A percentile compares a stretch with the other conserved stretches of the same genome.
phyloP scores from a whole-genome alignment of 306 rosid species.

The Abrus pulchellus region DNA sequence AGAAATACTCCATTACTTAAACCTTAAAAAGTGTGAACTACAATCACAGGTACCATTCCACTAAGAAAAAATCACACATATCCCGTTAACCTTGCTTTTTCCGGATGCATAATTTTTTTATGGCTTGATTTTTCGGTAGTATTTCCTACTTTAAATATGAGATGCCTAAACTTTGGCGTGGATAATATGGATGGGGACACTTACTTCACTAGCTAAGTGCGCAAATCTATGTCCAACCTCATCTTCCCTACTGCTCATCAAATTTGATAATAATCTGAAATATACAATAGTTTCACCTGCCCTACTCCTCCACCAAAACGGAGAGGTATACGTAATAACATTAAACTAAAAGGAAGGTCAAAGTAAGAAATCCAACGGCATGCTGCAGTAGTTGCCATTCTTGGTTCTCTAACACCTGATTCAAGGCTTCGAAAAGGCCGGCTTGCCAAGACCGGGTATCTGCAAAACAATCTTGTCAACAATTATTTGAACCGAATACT shows the following conservation, averaged over 20 bases:
- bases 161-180: constrained; percentile 30
- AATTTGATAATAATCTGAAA: constrained; percentile 29
- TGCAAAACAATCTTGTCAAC: constrained; percentile 54
- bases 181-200: constrained; percentile 17
- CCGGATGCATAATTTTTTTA: background rate
- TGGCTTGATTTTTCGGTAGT: background rate
- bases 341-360: constrained; percentile 30
- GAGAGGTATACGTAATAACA: constrained; percentile 35
- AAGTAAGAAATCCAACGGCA: constrained; percentile 35
- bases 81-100: background rate
- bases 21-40: background rate
- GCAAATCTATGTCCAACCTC: constrained; percentile 3
- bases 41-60: no score
- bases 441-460: constrained; percentile 76
- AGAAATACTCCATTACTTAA: background rate
- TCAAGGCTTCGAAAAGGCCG: constrained; percentile 63
- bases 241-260: background rate
- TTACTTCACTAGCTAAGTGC: background rate
- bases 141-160: constrained; percentile 18
- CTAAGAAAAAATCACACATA: background rate
- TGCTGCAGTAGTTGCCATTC: constrained; percentile 13
- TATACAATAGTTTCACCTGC: constrained; percentile 20
- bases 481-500: constrained; percentile 27
- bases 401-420: constrained; percentile 35
- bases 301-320: constrained; percentile 26